Evolutionary conservation across 352 stramenopile genomes (phyloP), one percentile per base, ranked within the genome.

Genomic region (Elongisporangium senticosum): DNA sequence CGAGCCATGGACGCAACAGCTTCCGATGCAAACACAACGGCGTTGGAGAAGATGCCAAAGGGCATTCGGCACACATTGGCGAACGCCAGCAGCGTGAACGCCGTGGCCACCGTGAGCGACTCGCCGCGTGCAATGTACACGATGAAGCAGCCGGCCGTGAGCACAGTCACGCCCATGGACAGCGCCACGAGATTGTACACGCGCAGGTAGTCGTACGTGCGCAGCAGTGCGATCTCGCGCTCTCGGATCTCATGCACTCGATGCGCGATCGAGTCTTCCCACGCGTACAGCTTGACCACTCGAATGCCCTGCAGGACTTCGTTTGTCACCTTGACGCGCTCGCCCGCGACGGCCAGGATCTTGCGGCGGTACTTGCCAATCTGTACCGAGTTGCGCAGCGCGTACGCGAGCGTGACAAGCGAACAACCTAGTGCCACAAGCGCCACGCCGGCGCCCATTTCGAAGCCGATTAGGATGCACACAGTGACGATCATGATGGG

Each of bases 241-340:
- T 58, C 63, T 3, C 78, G 78, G 51, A 87, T 78, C 50, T 62
- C 51, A 13, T 59, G 59, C 23, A 89, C 63, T 1, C 71, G 68
- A 2, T 56, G 56, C 17, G 56, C 48, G 7, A 87, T 63, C 2
- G 74, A 75, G 24, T 71, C 59, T 56, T 88, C 79, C 89, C 87
- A 98, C 21, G 79, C 83, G 55, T 96, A 95, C 67, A 97, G 89
- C 58, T 97, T 98, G 37, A 96, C 82, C 53, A 89, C 86, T 52
- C 89, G 74, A 56, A 98, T 95, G 8, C 93, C 94, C 19, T 88
- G 69, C 4, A 98, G 75, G 19, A 96, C 85, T 71, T 98, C 94
- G 57, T 94, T 96, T n/a, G 95, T 94, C 56, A 97, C 83, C 61
- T 97, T 95, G 17, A 98, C 88, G 17, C 96, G 81, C 20, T 90